Percentiles rank a stretch among this genome's conserved stretches.
Evolutionary conservation across 208 protist species (phyloP).

Genomic region (Porcisia hertigi): DNA sequence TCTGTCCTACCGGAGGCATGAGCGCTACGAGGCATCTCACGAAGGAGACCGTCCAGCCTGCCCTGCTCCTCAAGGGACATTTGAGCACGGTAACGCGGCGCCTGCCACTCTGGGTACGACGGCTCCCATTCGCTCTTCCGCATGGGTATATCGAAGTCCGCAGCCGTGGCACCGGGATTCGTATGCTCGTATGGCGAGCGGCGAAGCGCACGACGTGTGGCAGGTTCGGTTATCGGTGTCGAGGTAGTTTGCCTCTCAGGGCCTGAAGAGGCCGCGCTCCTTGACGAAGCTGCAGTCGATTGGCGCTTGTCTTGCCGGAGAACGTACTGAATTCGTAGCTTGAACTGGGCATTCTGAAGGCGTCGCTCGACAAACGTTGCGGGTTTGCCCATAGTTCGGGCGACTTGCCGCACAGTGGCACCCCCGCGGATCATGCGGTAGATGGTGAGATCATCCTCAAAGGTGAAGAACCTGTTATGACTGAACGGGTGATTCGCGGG

Average conservation of each 20-base stretch:
- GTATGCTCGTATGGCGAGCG: conserved; percentile 23
- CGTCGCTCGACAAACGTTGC: conserved; percentile 82
- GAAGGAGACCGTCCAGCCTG: conserved; percentile 36
- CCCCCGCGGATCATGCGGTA: conserved; percentile 88
- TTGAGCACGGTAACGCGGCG: conserved; percentile 53
- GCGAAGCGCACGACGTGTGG: conserved; percentile 28
- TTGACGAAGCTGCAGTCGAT: not conserved
- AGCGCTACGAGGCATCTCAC: conserved; percentile 6
- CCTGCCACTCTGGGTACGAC: conserved; percentile 49
- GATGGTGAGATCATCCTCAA: conserved; percentile 81
- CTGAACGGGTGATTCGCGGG: conserved; percentile 89
- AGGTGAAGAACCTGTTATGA: conserved; percentile 86
- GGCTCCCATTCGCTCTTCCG: conserved; percentile 77
- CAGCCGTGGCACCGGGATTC: not conserved
- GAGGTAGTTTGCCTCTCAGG: conserved; percentile 14
- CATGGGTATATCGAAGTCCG: not conserved
- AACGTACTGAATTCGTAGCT: conserved; percentile 82
- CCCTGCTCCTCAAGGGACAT: conserved; percentile 83
- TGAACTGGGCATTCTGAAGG: conserved; percentile 89
- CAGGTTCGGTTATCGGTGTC: conserved; percentile 23
- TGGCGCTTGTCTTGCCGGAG: conserved; percentile 60
- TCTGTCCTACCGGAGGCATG: not conserved
- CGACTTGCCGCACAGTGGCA: conserved; percentile 77
- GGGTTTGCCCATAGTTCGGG: conserved; percentile 81
- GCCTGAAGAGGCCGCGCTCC: not conserved